Evolutionary conservation across 2,329 filamentous ascomycete genomes (phyloP).

Genomic region (Phyllosticta ampelicida): DNA sequence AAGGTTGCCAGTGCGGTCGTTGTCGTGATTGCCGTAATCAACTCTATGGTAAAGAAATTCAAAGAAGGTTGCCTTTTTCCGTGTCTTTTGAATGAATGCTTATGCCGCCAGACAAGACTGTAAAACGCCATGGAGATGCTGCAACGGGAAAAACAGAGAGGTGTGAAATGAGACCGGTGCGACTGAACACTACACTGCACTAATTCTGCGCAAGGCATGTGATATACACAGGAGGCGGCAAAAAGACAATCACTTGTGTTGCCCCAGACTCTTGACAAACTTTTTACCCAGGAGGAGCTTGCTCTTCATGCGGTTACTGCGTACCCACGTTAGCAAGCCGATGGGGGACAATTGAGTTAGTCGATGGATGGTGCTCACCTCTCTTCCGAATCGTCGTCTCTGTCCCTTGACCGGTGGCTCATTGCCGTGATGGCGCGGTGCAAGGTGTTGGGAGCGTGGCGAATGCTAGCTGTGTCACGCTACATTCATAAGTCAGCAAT

Average conservation of each 20-base stretch:
- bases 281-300: conserved; percentile 15
- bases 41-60: not conserved
- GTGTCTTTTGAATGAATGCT: not conserved
- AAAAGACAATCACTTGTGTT: not conserved
- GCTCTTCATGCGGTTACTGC: conserved; percentile 12
- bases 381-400: conserved; percentile 14
- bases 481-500: not conserved
- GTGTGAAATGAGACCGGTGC: not conserved
- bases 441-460: conserved; percentile 23
- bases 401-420: conserved; percentile 11
- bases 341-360: not conserved
- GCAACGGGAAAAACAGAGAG: not conserved
- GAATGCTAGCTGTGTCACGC: conserved; percentile 16
- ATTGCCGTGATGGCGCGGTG: conserved; percentile 23
- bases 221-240: not conserved
- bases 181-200: not conserved
- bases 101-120: not conserved
- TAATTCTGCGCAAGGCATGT: not conserved
- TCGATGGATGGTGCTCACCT: conserved; percentile 12
- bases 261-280: conserved; percentile 10
- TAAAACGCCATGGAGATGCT: conserved; percentile 6
- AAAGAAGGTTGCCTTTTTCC: not conserved
- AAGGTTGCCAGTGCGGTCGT: not conserved
- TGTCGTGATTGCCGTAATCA: not conserved
- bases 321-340: not conserved